Conservation (phyloP, 83 land plant species). For the Picea abies region DNA sequence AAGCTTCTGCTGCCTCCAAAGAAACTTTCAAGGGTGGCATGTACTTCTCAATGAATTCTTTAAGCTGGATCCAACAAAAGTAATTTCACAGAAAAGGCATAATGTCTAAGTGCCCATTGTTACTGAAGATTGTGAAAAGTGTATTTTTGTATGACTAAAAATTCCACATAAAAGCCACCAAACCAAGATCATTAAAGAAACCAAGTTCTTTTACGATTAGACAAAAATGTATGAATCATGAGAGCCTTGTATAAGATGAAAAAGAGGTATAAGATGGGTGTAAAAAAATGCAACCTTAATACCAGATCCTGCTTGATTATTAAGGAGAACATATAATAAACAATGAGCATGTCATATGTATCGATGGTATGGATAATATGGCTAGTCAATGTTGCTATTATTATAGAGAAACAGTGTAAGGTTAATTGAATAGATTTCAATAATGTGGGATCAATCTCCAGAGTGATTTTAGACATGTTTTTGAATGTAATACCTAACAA, state of each 20-base stretch:
- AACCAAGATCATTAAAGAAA: background rate
- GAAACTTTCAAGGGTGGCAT: constrained; percentile 44
- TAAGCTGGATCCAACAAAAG: constrained; percentile 24
- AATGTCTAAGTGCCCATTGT: background rate
- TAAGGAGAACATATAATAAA: too few species aligned
- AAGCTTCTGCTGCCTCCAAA: constrained; percentile 44
- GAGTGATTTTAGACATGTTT: background rate
- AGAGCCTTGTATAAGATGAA: background rate
- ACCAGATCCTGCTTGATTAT: too few species aligned
- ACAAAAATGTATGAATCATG: background rate
- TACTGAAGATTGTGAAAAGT: background rate
- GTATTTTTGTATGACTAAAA: background rate
- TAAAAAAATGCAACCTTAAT: background rate
- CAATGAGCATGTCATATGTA: background rate
- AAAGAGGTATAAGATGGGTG: background rate
- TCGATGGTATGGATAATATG: background rate
- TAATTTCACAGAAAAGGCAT: constrained; percentile 13
- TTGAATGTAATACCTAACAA: background rate
- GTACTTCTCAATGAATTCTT: constrained; percentile 38
- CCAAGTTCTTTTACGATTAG: background rate
- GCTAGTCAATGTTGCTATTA: background rate
- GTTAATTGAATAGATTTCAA: background rate
- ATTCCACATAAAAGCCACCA: background rate
- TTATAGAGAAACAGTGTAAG: background rate
- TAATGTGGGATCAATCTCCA: background rate